Evolutionary conservation across 495 filamentous ascomycete species (phyloP), one percentile per base, ranked within the genome.

Genomic region (Hamigera avellanea): DNA sequence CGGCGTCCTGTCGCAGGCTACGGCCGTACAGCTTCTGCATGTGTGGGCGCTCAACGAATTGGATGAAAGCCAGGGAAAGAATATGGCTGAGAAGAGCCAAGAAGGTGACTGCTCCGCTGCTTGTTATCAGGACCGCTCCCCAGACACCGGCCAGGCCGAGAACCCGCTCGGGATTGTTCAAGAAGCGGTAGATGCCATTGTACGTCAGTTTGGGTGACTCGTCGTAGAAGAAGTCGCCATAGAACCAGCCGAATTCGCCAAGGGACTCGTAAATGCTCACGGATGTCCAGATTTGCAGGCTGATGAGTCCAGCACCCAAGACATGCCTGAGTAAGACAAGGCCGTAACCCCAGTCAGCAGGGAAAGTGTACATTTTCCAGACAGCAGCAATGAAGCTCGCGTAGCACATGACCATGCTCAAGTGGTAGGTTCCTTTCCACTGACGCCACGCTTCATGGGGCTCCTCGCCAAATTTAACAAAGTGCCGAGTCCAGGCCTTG

Each of bases 201-300:
- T 96, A 98, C 14, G 84, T 96, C 33, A 96, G 71, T 49, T 93
- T 93, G 14, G 75, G 80, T 8, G 76, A 74, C 31, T 79, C 77
- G 34, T 80, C 72, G 44, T 93, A 86, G 61, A 95, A 95, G 67
- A 98, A 98, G 56, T 98, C 91, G 9, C 91, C 91, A 49, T 86
- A 98, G 68, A 96, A 98, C 91, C 93, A 98, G 45, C 93, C 93
- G 52, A 95, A 96, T 52, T 98, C 91, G 29, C 89, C 89, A 2
- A 96, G 78, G 4, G 89, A 95, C 12, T 95, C 86, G 59, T 95
- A 93, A 41, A 96, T 93, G 55, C 87, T 94, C 41, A 83, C 60
- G 3, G 83, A 79, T 3, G 89, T 95, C 93, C 93, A 98, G 8
- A 89, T 60, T 52, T 98, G 91, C 32, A 98, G 69, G 10, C 81